Percentiles rank a stretch among this genome's conserved stretches.
These are phyloP conservation scores for Clavispora vitiphila DNA, from an alignment of 805 yeast genomes.

Conservation along the genomic window DNA sequence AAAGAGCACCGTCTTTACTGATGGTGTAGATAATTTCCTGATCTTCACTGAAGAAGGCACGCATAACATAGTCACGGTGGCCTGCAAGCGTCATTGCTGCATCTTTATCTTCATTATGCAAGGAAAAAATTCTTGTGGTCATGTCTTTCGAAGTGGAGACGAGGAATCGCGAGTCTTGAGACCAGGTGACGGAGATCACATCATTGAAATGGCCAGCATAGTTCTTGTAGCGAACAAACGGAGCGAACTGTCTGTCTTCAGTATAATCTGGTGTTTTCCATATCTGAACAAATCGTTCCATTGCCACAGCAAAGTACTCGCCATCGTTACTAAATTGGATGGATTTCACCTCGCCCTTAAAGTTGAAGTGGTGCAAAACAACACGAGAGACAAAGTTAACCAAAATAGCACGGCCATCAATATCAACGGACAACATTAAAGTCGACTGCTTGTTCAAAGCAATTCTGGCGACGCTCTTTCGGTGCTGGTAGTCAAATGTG, in stretches of 20 bases:
- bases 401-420: slow-evolving; percentile 87
- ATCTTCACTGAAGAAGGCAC: slow-evolving; percentile 79
- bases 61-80: slow-evolving; percentile 82
- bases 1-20: slow-evolving; percentile 91
- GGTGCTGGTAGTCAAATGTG: slow-evolving; percentile 89
- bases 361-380: slow-evolving; percentile 90
- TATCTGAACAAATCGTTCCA: slow-evolving; percentile 77
- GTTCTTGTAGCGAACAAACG: slow-evolving; percentile 83
- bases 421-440: slow-evolving; percentile 75
- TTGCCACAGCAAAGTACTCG: slow-evolving; percentile 76
- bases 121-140: slow-evolving; percentile 80
- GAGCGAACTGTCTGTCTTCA: slow-evolving; percentile 92
- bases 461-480: slow-evolving; percentile 72
- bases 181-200: slow-evolving; percentile 78
- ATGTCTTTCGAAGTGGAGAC: slow-evolving; percentile 85
- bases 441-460: slow-evolving; percentile 84
- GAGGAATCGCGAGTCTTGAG: slow-evolving; percentile 83
- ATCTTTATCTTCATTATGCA: slow-evolving; percentile 56
- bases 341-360: slow-evolving; percentile 71
- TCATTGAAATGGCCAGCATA: slow-evolving; percentile 93
- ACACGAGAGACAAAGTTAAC: slow-evolving; percentile 80
- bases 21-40: slow-evolving; percentile 90
- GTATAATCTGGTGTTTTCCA: slow-evolving; percentile 85
- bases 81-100: slow-evolving; percentile 89
- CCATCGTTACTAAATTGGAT: slow-evolving; percentile 89